Base-by-base conservation (phyloP, 2,329 filamentous ascomycete species). In the Trichoderma oligosporum region DNA sequence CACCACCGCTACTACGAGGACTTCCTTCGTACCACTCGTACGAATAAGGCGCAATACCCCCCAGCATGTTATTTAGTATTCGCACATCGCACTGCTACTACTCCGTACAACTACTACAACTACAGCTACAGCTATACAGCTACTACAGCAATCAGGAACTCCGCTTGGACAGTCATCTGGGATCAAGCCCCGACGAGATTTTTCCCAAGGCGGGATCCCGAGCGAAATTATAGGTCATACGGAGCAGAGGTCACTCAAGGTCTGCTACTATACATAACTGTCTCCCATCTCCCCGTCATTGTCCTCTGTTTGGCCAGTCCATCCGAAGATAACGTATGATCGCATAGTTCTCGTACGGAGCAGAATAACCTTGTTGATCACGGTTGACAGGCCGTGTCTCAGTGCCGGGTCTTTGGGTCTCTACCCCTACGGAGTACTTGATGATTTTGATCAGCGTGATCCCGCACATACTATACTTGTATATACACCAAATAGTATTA, bases 301-400 rank as follows among this genome's bases (percentile, higher is more conserved):
- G 7, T 27, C n/a, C 22, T 27, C 31, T 16, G 16, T 22, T 20
- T 54, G 29, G 31, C 11, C 29, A 35, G 51, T 20, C 18, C 36
- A 29, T 29, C 39, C 16, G 12, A 46, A 27, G 51, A 54, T 54
- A 54, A 54, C 51, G 45, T 45, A 20, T 31, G 51, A 36, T 29
- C n/a, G 42, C 22, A 18, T 35, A 45, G 48, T 41, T 41, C 27
- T 35, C 14, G 12, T 14, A 44, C n/a, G 12, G 9, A n/a, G 27
- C 12, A 11, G 20, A 14, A 36, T 45, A 14, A 18, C 39, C 20
- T 36, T 27, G 41, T 44, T 35, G 24, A 45, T 54, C 29, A 7
- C 39, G 27, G 39, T 36, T 25, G 39, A 45, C 29, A 33, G 16
- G 27, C 36, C 16, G 16, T 16, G 36, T 38, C 36, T 14, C 36